Evolutionary conservation across 306 rosid species (phyloP), one percentile per base, ranked within the genome.

Genomic region (Cotoneaster glaucophyllus): DNA sequence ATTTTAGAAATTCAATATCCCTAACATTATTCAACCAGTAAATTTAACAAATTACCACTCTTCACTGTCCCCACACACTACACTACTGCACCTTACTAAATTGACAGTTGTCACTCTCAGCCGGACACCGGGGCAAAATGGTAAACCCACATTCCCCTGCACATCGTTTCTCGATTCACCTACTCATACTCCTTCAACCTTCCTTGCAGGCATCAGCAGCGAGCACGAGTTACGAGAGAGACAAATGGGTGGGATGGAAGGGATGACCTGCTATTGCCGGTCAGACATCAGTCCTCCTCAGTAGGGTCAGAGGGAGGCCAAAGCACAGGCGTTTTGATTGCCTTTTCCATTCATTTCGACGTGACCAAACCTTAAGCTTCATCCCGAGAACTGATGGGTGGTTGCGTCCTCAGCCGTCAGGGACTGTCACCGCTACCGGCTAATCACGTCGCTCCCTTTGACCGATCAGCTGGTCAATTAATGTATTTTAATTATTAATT

Each of bases 321-420:
- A 19, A 7, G 65, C 34, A 81, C 83, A 79, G 83, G 86, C 72
- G 81, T 81, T 83, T 83, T 71, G 89, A 89, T 89, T 78, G 44
- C 48, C 29, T 67, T 73, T 57, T 18, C 32, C 59, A 26, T 63
- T 64, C 66, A 26, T 73, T 44, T 81, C 65, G 96, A 90, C 84
- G 93, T 90, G 98, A 93, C 94, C 28, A 65, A 90, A 77, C 96
- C 98, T 93, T 90, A 90, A 87, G 88, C 82, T 41, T 57, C 75
- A 82, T 81, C 78, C 75, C 71, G 75, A 43, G 68, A 43, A 77
- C 90, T 86, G 88, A 75, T 74, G 83, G 82, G 66, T 59, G 5
- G 62, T 37, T 26, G 43, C 79, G 50, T n/a, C n/a, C 64, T 59
- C 85, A 81, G 89, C 91, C 88, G 86, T 87, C 86, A 73, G 70